Base-by-base conservation (phyloP, 257 asterid genomes). In the Solanum chiquidenum region DNA sequence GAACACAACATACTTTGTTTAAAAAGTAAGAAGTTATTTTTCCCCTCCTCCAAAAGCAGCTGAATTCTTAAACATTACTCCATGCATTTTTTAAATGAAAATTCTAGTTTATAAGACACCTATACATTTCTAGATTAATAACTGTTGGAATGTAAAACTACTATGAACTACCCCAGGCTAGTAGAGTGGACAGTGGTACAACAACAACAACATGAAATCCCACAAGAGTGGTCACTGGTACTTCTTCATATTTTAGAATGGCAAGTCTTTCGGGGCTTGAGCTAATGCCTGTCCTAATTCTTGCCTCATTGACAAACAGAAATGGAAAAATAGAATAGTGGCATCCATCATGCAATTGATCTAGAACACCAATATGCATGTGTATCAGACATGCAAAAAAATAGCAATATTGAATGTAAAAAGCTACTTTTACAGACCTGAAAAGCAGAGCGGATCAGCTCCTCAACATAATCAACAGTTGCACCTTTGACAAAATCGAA, bases 361-460 rank as follows among this genome's bases (percentile, higher is more conserved):
- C 68, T 46, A 44, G 25, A 79, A 44, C 49, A 46, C 6, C 68
- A 80, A 29, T 80, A 80, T 7, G 68, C 29, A 46, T 9, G 14
- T 3, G 18, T 46, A 46, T 16, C 11, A 16, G 42, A 80, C 85
- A 40, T 29, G 23, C 60, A 46, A 60, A 46, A 74, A 44, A 74
- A 34, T 79, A 64, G 44, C 83, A 34, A 83, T 52, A 76, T 2
- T 82, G 49, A 60, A 82, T 74, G 31, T 52, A 33, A 46, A 6
- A 58, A 72, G 55, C 21, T 31, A 27, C 38, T 40, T 86, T 60
- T 23, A 90, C 93, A n/a, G 12, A 97, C 99, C 99, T 95, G 99
- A 89, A 97, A 95, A 77, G 98, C 99, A 89, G 99, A 93, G 55
- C 99, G 98, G 60, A 97, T 95, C 83, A 97, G 95, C 97, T 97